phyloP scores from a whole-genome alignment of 139 green algal genomes.

The Chlorella sp. region DNA sequence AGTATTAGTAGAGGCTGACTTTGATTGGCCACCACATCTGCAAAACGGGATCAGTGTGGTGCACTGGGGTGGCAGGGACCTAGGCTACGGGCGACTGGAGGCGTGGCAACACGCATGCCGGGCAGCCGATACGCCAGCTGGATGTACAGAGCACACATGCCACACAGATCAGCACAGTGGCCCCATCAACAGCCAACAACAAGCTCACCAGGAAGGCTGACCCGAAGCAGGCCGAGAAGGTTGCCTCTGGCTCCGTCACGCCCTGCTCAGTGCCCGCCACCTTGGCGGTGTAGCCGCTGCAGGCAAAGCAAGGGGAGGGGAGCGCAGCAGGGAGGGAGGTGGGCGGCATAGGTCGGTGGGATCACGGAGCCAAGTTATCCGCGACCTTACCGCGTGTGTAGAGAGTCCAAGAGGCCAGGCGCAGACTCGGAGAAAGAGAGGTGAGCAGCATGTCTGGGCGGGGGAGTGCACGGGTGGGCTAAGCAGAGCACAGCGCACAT shows the following conservation, averaged over 20 bases:
- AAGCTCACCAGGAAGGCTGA: constrained; percentile 73
- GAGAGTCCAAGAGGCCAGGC: too few species aligned
- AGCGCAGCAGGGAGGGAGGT: not conserved
- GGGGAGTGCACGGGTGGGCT: too few species aligned
- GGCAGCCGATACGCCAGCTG: not conserved
- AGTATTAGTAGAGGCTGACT: not conserved
- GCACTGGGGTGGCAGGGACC: not conserved
- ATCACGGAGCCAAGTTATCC: too few species aligned
- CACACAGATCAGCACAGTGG: not conserved
- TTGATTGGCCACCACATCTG: not conserved
- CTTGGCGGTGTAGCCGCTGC: constrained; percentile 95
- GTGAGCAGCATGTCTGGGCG: too few species aligned
- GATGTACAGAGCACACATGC: too few species aligned
- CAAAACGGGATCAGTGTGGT: too few species aligned
- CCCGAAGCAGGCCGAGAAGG: constrained; percentile 90
- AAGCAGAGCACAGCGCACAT: too few species aligned
- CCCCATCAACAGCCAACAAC: not conserved
- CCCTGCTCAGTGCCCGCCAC: constrained; percentile 95
- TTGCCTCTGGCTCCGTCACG: constrained; percentile 93
- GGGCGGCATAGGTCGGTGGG: too few species aligned
- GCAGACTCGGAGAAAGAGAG: too few species aligned
- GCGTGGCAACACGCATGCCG: not conserved
- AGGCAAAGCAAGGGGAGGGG: not conserved
- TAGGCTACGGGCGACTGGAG: not conserved
- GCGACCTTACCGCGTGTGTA: too few species aligned